Percentiles rank a stretch among this genome's conserved stretches.
Conservation (phyloP, 2,329 filamentous ascomycete species). For the Pyrenophora graminea region DNA sequence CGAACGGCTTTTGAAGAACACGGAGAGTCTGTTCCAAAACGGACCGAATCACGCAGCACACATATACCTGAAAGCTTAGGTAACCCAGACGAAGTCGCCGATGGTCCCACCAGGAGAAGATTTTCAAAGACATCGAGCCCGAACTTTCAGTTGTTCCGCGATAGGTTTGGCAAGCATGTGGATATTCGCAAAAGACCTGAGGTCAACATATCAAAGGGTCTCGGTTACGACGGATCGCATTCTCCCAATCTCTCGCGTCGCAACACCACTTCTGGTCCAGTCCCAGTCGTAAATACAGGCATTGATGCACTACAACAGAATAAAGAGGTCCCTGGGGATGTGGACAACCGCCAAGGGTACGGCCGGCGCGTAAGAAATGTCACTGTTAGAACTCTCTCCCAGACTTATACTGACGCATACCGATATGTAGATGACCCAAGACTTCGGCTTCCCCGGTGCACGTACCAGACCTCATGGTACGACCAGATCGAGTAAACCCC, state of each 20-base stretch:
- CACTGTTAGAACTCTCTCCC: too few species aligned
- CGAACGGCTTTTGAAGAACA: slow-evolving; percentile 23
- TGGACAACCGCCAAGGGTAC: slow-evolving; percentile 37
- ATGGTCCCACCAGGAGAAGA: slow-evolving; percentile 7
- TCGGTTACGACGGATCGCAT: slow-evolving; percentile 33
- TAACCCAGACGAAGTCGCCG: slow-evolving; percentile 3
- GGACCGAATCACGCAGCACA: slow-evolving; percentile 14
- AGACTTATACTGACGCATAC: too few species aligned
- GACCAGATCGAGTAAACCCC: slow-evolving; percentile 14
- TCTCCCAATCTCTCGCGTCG: slow-evolving; percentile 20
- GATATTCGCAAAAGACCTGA: slow-evolving; percentile 8
- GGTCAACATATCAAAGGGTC: slow-evolving; percentile 17
- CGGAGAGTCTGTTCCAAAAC: slow-evolving; percentile 1
- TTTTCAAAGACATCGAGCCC: slow-evolving; percentile 8
- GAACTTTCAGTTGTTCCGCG: slow-evolving; percentile 4
- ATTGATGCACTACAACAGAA: slow-evolving; percentile 20
- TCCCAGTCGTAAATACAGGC: slow-evolving; percentile 15
- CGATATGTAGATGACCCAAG: slow-evolving; percentile 20
- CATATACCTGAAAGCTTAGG: slow-evolving; percentile 13
- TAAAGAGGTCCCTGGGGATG: slow-evolving; percentile 27
- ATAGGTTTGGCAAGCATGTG: slow-evolving; percentile 14
- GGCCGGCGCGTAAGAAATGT: slow-evolving; percentile 27
- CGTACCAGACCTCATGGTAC: slow-evolving; percentile 28
- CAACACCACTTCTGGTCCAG: slow-evolving; percentile 5
- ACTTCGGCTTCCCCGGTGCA: slow-evolving; percentile 43